Conservation (phyloP, 306 rosid genomes). For the Begonia peltatifolia region DNA sequence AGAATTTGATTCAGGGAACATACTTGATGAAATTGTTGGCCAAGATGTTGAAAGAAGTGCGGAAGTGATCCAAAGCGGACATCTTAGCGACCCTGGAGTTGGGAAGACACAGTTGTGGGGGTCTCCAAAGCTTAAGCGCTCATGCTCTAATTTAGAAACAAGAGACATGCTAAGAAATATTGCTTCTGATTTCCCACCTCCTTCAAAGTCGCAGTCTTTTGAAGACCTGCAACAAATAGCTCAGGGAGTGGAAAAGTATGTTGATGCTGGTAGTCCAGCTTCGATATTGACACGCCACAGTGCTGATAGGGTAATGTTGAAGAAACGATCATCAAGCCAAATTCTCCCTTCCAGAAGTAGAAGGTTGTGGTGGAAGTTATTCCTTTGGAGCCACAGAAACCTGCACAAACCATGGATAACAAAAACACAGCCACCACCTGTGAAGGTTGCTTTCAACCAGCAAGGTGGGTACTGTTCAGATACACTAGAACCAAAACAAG, state of each 20-base stretch:
- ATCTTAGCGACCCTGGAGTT: constrained; percentile 75
- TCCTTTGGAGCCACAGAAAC: constrained; percentile 83
- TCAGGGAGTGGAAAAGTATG: constrained; percentile 19
- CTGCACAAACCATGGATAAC: constrained; percentile 22
- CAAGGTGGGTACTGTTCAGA: constrained; percentile 68
- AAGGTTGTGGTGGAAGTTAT: constrained; percentile 78
- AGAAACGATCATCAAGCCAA: constrained; percentile 69
- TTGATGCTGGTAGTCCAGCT: constrained; percentile 34
- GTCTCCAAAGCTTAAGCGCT: constrained; percentile 48
- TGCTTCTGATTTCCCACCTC: constrained; percentile 17
- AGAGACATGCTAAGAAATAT: constrained; percentile 22
- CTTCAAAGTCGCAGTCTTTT: constrained; percentile 25
- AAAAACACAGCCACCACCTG: constrained; percentile 17
- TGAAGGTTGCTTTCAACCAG: constrained; percentile 18
- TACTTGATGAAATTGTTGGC: constrained; percentile 16
- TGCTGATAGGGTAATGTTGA: constrained; percentile 80
- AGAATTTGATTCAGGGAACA: constrained; percentile 12
- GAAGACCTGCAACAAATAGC: constrained; percentile 36
- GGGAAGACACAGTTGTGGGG: constrained; percentile 32
- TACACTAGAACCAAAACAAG: constrained; percentile 46
- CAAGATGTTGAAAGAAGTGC: constrained; percentile 16
- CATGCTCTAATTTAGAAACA: constrained; percentile 72
- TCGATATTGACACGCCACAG: constrained; percentile 40
- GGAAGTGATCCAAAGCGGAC: constrained; percentile 33
- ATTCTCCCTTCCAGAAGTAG: constrained; percentile 70